A percentile compares a stretch with the other conserved stretches of the same genome.
Conservation (phyloP, 139 green algal genomes). For the Eudorina sp. region DNA sequence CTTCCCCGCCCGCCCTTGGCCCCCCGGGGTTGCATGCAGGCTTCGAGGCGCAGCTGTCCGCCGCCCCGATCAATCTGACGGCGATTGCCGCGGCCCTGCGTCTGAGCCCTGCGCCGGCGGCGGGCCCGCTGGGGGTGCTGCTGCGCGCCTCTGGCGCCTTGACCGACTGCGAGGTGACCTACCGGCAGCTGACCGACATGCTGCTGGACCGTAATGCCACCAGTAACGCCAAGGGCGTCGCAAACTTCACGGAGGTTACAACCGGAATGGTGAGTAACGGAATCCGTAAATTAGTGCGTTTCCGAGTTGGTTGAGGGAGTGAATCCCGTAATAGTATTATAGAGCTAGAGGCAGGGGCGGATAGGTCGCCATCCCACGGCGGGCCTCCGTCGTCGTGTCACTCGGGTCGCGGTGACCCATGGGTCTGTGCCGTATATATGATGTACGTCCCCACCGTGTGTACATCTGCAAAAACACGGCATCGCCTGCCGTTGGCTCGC, state of each 20-base stretch:
- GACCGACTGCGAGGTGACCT: not conserved
- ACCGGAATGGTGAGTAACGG: not conserved
- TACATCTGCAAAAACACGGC: not conserved
- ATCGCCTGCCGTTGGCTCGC: too few relatives aligned
- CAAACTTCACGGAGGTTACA: not conserved
- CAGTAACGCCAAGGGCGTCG: constrained; percentile 3
- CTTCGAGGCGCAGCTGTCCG: not conserved
- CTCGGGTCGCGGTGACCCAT: too few relatives aligned
- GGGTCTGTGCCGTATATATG: too few relatives aligned
- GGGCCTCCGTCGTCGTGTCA: too few relatives aligned
- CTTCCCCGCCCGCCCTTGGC: too few relatives aligned
- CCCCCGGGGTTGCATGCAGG: too few relatives aligned
- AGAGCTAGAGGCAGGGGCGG: too few relatives aligned
- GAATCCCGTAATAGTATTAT: too few relatives aligned
- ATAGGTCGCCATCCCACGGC: too few relatives aligned
- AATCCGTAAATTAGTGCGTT: too few relatives aligned
- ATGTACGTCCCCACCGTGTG: too few relatives aligned
- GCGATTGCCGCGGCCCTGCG: not conserved
- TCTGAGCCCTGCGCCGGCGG: not conserved
- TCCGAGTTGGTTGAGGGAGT: too few relatives aligned
- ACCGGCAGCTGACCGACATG: not conserved
- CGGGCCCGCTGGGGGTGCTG: not conserved
- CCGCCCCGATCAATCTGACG: not conserved
- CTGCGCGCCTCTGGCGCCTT: not conserved
- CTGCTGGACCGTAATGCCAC: not conserved